Percentiles rank a stretch among this genome's conserved stretches.
Conservation (phyloP, 306 rosid genomes). For the Hylodesmum podocarpum region DNA sequence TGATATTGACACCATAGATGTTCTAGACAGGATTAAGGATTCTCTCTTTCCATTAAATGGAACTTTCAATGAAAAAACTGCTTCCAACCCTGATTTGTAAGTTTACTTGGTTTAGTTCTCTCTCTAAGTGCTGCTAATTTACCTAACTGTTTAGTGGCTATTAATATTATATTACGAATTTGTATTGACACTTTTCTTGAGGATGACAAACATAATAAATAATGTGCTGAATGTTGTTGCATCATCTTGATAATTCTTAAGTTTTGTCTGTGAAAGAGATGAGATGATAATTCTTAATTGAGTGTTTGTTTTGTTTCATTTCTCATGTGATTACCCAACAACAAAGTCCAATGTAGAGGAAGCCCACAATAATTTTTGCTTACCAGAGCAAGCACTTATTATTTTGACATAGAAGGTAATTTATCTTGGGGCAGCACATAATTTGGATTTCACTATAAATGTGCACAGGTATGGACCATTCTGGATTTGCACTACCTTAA, state of each 20-base stretch:
- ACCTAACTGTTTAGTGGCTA: not conserved
- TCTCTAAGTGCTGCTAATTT: not conserved
- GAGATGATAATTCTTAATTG: not conserved
- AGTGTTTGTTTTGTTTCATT: not conserved
- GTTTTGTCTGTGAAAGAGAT: too few species aligned
- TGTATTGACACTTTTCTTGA: not conserved
- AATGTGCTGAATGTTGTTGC: not conserved
- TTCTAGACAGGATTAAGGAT: constrained; percentile 66
- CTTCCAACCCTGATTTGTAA: constrained; percentile 71
- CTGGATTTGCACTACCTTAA: constrained; percentile 87
- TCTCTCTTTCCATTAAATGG: constrained; percentile 78
- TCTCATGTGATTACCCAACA: not conserved
- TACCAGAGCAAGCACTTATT: not conserved
- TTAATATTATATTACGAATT: not conserved
- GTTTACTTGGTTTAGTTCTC: constrained; percentile 26
- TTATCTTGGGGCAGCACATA: not conserved
- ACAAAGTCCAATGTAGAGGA: not conserved
- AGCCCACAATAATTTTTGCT: not conserved
- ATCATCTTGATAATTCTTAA: not conserved
- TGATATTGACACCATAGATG: constrained; percentile 72
- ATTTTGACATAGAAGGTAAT: not conserved
- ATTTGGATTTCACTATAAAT: constrained; percentile 25
- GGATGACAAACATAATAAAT: not conserved
- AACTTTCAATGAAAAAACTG: constrained; percentile 71
- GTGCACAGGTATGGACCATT: constrained; percentile 76